phyloP scores from a whole-genome alignment of 805 yeast genomes.

The Cephaloascus fragrans region DNA sequence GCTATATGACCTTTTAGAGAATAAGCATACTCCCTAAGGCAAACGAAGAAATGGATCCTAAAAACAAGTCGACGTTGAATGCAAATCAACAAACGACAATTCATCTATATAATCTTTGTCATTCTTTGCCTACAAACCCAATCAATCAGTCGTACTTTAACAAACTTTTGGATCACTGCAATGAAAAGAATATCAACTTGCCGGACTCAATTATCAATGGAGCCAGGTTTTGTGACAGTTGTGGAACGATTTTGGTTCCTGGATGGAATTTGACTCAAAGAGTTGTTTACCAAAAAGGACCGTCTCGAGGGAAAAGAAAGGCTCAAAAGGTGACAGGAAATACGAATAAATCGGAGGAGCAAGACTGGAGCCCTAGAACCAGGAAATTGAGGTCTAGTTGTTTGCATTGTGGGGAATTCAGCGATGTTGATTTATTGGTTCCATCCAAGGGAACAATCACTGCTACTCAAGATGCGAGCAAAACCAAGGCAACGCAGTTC shows the following conservation, averaged over 20 bases:
- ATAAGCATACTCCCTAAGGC: too few species aligned
- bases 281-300: constrained; percentile 6
- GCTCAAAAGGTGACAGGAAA: constrained; percentile 1
- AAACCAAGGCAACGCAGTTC: constrained; percentile 4
- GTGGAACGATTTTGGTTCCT: constrained; percentile 18
- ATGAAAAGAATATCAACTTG: constrained; percentile 13
- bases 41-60: too few species aligned
- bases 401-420: constrained; percentile 12
- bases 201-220: constrained; percentile 10
- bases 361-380: constrained; percentile 6
- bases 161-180: constrained; percentile 15
- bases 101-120: not conserved
- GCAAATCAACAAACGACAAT: not conserved
- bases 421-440: constrained; percentile 6
- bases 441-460: not conserved
- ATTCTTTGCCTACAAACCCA: not conserved
- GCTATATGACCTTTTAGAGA: too few species aligned
- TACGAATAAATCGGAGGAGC: not conserved
- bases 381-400: constrained; percentile 14
- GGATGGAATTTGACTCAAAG: constrained; percentile 14
- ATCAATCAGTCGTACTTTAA: constrained; percentile 4
- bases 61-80: too few species aligned
- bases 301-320: too few species aligned
- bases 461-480: not conserved
- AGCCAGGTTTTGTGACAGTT: constrained; percentile 16